Percentiles rank a stretch among this genome's conserved stretches.
Evolutionary conservation across 1,284 basidiomycete genomes (phyloP).

Genomic region (Anthracocystis walkeri): DNA sequence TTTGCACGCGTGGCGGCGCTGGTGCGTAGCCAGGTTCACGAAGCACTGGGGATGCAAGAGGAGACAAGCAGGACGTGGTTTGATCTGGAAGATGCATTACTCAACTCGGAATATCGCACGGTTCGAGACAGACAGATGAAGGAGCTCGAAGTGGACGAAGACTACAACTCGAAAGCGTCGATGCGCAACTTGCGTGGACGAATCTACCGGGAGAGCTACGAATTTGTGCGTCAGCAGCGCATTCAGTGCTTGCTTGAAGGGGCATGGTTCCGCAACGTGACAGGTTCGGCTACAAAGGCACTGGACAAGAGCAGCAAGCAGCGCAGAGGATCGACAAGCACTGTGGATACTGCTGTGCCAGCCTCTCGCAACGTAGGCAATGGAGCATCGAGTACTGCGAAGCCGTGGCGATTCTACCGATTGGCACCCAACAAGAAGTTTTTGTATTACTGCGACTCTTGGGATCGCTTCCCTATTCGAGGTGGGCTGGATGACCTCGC

Average conservation of each 20-base stretch:
- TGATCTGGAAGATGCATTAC: slow-evolving; percentile 85
- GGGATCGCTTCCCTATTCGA: slow-evolving; percentile 80
- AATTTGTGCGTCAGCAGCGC: slow-evolving; percentile 90
- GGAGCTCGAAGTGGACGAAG: slow-evolving; percentile 90
- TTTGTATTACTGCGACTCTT: slow-evolving; percentile 84
- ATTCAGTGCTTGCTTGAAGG: slow-evolving; percentile 87
- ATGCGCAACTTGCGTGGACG: slow-evolving; percentile 81
- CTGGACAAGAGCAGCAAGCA: slow-evolving; percentile 8
- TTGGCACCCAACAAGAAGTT: slow-evolving; percentile 76
- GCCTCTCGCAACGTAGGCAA: slow-evolving; percentile 11
- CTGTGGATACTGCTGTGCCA: slow-evolving; percentile 26
- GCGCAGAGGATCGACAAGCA: slow-evolving; percentile 31
- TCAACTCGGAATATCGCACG: slow-evolving; percentile 84
- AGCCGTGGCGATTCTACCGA: slow-evolving; percentile 70
- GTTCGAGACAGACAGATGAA: slow-evolving; percentile 93
- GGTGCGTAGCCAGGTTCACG: slow-evolving; percentile 80
- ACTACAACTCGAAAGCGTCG: slow-evolving; percentile 70
- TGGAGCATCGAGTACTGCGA: slow-evolving; percentile 5
- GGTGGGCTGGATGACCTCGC: slow-evolving; percentile 86
- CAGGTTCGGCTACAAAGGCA: neutral
- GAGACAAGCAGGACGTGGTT: slow-evolving; percentile 78
- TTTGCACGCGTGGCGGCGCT: slow-evolving; percentile 85
- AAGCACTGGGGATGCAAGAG: slow-evolving; percentile 76
- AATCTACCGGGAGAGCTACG: slow-evolving; percentile 89
- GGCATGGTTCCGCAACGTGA: slow-evolving; percentile 84